Evolutionary conservation across 2,329 filamentous ascomycete species (phyloP), one percentile per base, ranked within the genome.

Genomic region (Clathrospora elynae): DNA sequence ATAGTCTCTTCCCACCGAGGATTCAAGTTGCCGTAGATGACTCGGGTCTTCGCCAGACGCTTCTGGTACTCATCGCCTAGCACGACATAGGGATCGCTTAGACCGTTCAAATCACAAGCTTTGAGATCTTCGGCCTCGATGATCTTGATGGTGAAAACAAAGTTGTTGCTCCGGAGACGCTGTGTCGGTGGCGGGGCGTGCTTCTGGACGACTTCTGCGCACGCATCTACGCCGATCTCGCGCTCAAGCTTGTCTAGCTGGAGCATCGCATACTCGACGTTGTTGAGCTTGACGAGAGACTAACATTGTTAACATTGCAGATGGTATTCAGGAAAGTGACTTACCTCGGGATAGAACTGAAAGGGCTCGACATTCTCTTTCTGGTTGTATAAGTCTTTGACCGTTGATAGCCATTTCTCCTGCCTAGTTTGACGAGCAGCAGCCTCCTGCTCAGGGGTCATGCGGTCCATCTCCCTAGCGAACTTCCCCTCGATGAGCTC

Each of bases 101-200:
- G 83, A 23, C 93, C 93, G 60, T 88, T 95, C 57, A 95, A 85
- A 70, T 99, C 93, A 67, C 93, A 97, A n/a, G 93, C 90, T 72
- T 97, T 97, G 58, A 99, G 78, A 61, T 99, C 93, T 72, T 99
- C 93, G 6, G 89, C 93, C 71, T 99, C 93, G 17, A 99, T 91
- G 46, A 99, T 91, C 74, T 99, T 99, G 73, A 99, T 91, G 1
- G 93, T 97, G 72, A 99, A 99, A 41, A 96, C 91, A 67, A 95
- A 97, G 66, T 95, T 96, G 51, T 84, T 87, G 59, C 84, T 86
- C 58, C 84, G 84, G 42, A 81, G 78, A 62, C 78, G 78, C 47
- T 83, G 81, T n/a, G 84, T 83, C 38, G 82, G 78, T 1, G 88
- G 85, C 6, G 88, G 88, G 17, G 88, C 83, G 50, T 87, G 78